Evolutionary conservation across 2,329 filamentous ascomycete genomes (phyloP).

Genomic region (Venturia pyrina): DNA sequence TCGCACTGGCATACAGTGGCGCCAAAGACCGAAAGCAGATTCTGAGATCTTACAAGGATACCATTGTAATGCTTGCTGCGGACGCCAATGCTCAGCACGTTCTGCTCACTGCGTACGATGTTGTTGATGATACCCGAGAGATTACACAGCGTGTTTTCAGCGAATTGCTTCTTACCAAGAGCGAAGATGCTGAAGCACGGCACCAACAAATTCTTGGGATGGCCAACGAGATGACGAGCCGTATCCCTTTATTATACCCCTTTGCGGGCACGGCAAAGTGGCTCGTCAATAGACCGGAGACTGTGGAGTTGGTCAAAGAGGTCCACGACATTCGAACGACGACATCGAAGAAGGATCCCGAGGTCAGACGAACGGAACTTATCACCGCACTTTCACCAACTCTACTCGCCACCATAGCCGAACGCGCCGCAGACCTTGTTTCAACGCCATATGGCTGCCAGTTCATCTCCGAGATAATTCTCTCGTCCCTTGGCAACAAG

Average conservation of each 20-base stretch:
- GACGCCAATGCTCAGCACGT: slow-evolving; percentile 72
- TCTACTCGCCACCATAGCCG: slow-evolving; percentile 62
- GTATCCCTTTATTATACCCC: slow-evolving; percentile 66
- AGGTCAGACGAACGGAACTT: slow-evolving; percentile 65
- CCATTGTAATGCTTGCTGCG: slow-evolving; percentile 71
- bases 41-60: slow-evolving; percentile 82
- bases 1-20: slow-evolving; percentile 71
- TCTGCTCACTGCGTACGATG: slow-evolving; percentile 76
- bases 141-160: slow-evolving; percentile 77
- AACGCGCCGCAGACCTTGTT: slow-evolving; percentile 57
- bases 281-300: slow-evolving; percentile 43
- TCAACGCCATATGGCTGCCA: slow-evolving; percentile 76
- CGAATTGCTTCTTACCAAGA: slow-evolving; percentile 60
- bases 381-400: slow-evolving; percentile 62
- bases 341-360: slow-evolving; percentile 88
- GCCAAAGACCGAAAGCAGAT: slow-evolving; percentile 92
- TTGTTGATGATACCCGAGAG: slow-evolving; percentile 89
- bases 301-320: slow-evolving; percentile 64
- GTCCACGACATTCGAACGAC: slow-evolving; percentile 67
- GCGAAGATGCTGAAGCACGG: slow-evolving; percentile 28
- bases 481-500: slow-evolving; percentile 68
- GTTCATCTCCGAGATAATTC: slow-evolving; percentile 71
- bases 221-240: slow-evolving; percentile 55
- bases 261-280: slow-evolving; percentile 57
- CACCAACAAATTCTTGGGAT: slow-evolving; percentile 55